A percentile compares a stretch with the other conserved stretches of the same genome.
phyloP scores from a whole-genome alignment of 805 yeast species.

The Wickerhamomyces sydowiorum region DNA sequence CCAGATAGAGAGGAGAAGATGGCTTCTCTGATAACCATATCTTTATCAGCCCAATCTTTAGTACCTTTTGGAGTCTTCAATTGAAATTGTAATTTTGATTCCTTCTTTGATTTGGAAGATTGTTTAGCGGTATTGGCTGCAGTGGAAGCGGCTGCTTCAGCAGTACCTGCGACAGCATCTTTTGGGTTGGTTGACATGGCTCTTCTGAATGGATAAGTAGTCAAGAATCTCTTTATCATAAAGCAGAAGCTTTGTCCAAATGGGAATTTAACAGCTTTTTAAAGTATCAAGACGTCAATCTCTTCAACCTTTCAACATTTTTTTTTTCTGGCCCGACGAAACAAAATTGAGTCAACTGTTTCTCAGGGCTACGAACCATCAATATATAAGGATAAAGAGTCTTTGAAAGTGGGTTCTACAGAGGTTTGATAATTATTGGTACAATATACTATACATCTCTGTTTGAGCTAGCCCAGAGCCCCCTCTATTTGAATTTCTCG shows the following conservation, averaged over 20 bases:
- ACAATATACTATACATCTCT: neutral
- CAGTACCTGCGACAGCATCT: conserved; percentile 1
- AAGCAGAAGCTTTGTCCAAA: neutral
- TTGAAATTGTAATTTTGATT: conserved; percentile 56
- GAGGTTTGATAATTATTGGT: too few species aligned
- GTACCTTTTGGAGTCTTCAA: conserved; percentile 96
- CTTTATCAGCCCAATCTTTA: conserved; percentile 97
- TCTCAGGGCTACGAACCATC: neutral
- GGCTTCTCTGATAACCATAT: conserved; percentile 91
- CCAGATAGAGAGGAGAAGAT: conserved; percentile 67
- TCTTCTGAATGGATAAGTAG: conserved; percentile 1
- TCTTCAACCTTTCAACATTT: neutral
- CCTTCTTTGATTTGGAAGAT: conserved; percentile 13
- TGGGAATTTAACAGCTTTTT: neutral
- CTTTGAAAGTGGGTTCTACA: neutral
- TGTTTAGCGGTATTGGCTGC: conserved; percentile 3
- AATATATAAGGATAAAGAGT: neutral
- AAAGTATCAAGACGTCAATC: neutral
- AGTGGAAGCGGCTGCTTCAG: conserved; percentile 1
- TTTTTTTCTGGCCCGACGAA: too few species aligned
- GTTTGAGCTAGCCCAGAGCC: neutral
- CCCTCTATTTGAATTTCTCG: conserved; percentile 35
- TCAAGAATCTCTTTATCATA: conserved; percentile 2
- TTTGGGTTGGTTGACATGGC: conserved; percentile 2
- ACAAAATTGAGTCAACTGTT: neutral